phyloP scores from a whole-genome alignment of 2,329 filamentous ascomycete genomes.

The Ciborinia camelliae region DNA sequence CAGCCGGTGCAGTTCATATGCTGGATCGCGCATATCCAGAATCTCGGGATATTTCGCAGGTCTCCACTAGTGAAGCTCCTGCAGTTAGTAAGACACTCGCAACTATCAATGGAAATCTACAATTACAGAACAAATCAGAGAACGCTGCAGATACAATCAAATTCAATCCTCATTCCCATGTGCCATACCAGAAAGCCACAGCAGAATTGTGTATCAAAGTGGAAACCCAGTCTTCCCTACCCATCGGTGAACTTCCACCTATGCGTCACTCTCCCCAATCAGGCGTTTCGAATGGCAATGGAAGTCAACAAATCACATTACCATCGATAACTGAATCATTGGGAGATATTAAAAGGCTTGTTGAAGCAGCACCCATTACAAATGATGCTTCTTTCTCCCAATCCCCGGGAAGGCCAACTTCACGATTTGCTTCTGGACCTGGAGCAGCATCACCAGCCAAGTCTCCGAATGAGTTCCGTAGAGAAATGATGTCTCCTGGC shows the following conservation, averaged over 20 bases:
- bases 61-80: not conserved
- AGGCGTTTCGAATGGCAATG: constrained; percentile 30
- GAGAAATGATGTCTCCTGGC: constrained; percentile 43
- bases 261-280: constrained; percentile 34
- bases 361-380: constrained; percentile 24
- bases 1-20: constrained; percentile 16
- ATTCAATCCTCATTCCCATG: not conserved
- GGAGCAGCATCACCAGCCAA: constrained; percentile 34
- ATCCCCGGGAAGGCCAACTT: constrained; percentile 31
- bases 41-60: not conserved
- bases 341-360: constrained; percentile 33
- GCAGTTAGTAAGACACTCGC: not conserved
- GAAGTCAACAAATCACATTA: constrained; percentile 30
- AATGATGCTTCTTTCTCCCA: constrained; percentile 30
- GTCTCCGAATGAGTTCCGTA: constrained; percentile 39
- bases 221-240: constrained; percentile 20
- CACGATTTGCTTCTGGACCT: constrained; percentile 27
- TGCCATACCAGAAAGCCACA: not conserved
- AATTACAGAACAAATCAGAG: not conserved
- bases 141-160: not conserved
- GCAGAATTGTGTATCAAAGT: not conserved
- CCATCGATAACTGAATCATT: constrained; percentile 36
- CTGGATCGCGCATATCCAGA: not conserved
- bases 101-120: not conserved
- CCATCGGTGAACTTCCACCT: constrained; percentile 32